Conservation (phyloP, 164 flowering plant genomes). For the Nymphaea colorata region DNA sequence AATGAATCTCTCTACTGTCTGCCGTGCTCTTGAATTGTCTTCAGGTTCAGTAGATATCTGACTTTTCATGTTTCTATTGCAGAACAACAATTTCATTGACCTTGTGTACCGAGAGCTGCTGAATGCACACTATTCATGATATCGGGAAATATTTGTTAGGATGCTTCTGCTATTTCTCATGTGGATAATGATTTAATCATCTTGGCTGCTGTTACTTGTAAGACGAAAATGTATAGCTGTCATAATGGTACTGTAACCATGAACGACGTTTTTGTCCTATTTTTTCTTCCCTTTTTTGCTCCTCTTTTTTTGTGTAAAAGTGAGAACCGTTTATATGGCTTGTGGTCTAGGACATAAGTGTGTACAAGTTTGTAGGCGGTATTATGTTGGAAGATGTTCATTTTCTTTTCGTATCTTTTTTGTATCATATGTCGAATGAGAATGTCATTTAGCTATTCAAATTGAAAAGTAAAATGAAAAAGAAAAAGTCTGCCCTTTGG, state of each 20-base stretch:
- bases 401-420: background rate
- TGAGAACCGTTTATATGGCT: background rate
- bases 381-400: background rate
- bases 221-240: background rate
- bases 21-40: no score
- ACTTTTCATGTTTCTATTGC: conserved; percentile 2
- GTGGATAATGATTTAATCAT: background rate
- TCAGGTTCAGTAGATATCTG: no score
- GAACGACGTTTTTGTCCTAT: background rate
- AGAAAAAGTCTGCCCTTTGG: background rate
- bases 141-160: background rate
- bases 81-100: conserved; percentile 80
- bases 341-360: background rate
- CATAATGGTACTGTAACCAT: background rate
- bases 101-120: conserved; percentile 53
- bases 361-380: background rate
- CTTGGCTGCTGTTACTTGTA: background rate
- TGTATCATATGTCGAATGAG: background rate
- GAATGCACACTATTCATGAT: conserved; percentile 38
- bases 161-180: background rate
- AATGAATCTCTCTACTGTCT: no score
- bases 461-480: background rate
- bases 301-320: background rate
- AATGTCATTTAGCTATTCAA: background rate
- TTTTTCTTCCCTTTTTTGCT: background rate